Evolutionary conservation across 495 filamentous ascomycete genomes (phyloP).

Genomic region (Penicillium cataractarum): DNA sequence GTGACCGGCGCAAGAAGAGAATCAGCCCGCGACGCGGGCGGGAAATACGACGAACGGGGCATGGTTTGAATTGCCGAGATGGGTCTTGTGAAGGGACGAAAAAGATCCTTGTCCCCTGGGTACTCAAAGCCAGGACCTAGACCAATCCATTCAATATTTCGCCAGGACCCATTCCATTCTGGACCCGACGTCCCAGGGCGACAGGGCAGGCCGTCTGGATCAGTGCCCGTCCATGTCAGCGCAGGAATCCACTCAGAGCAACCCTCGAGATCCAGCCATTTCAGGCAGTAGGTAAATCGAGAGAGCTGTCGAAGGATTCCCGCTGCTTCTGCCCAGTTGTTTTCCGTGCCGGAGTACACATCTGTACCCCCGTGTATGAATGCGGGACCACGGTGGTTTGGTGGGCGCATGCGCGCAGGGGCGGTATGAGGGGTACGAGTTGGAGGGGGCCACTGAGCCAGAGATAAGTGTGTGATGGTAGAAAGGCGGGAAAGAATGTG

Average conservation of each 20-base stretch:
- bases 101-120: slow-evolving; percentile 1
- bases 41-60: background rate
- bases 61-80: background rate
- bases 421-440: slow-evolving; percentile 61
- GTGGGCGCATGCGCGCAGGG: slow-evolving; percentile 27
- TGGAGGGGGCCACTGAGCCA: slow-evolving; percentile 81
- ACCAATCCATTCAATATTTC: slow-evolving; percentile 51
- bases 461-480: slow-evolving; percentile 73
- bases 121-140: slow-evolving; percentile 51
- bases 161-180: slow-evolving; percentile 57
- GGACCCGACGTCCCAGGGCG: slow-evolving; percentile 35
- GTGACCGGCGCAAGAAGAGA: slow-evolving; percentile 7
- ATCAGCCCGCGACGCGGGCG: background rate
- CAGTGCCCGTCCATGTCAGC: slow-evolving; percentile 50
- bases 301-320: slow-evolving; percentile 70
- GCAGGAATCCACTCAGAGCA: slow-evolving; percentile 72
- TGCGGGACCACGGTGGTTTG: background rate
- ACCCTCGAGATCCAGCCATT: slow-evolving; percentile 81
- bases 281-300: slow-evolving; percentile 65
- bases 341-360: slow-evolving; percentile 65
- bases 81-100: background rate
- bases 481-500: slow-evolving; percentile 61
- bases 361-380: slow-evolving; percentile 59
- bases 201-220: slow-evolving; percentile 33
- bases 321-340: slow-evolving; percentile 72